A percentile compares a stretch with the other conserved stretches of the same genome.
These are phyloP conservation scores for Casuarina glauca DNA, from an alignment of 306 rosid species.

Conservation along the genomic window DNA sequence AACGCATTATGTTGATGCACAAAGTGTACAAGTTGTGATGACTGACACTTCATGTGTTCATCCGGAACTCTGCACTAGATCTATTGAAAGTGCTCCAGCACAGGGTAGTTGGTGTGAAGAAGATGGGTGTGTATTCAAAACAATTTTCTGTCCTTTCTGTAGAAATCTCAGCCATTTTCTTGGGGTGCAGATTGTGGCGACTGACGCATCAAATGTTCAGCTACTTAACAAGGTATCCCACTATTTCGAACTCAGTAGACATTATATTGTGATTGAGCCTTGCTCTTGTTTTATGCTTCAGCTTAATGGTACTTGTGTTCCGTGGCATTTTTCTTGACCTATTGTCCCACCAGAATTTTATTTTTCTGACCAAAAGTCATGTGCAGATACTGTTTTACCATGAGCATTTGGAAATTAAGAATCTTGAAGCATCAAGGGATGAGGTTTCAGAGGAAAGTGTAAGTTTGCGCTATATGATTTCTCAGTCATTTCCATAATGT, in stretches of 20 bases:
- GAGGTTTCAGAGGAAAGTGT: conserved; percentile 48
- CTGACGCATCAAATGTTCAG: conserved; percentile 66
- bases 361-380: conserved; percentile 17
- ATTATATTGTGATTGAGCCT: conserved; percentile 20
- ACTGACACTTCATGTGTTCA: conserved; percentile 60
- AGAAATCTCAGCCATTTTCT: conserved; percentile 43
- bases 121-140: conserved; percentile 83
- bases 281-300: conserved; percentile 4
- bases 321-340: conserved; percentile 15
- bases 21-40: conserved; percentile 52
- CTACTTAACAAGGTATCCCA: conserved; percentile 66
- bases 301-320: neutral
- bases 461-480: conserved; percentile 31
- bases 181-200: conserved; percentile 81
- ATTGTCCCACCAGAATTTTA: conserved; percentile 19
- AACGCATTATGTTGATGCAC: conserved; percentile 23
- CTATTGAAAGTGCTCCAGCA: conserved; percentile 35
- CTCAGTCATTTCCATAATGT: conserved; percentile 21
- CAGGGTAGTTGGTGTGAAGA: conserved; percentile 75
- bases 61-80: conserved; percentile 45
- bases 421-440: conserved; percentile 40
- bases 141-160: conserved; percentile 83
- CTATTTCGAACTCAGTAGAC: neutral
- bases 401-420: conserved; percentile 64
- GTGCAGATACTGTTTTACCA: conserved; percentile 63